A percentile compares a stretch with the other conserved stretches of the same genome.
Evolutionary conservation across 352 stramenopile species (phyloP).

Genomic region (Paralagenidium karlingii): DNA sequence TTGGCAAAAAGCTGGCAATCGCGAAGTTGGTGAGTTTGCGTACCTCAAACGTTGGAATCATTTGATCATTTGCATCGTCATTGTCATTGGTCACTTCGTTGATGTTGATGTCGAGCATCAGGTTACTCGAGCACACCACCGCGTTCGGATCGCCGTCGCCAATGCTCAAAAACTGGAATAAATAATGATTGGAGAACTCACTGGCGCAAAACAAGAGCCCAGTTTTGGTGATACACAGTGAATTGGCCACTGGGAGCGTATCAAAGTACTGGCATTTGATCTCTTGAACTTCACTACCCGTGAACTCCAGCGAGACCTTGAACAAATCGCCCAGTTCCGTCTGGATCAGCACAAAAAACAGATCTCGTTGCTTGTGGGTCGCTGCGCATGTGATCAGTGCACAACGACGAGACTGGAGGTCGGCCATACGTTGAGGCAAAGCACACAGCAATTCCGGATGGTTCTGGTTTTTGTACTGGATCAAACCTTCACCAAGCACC

Average conservation of each 20-base stretch:
- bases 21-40: conserved; percentile 84
- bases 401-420: no score
- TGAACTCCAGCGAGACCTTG: conserved; percentile 92
- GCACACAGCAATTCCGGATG: conserved; percentile 64
- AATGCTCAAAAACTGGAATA: conserved; percentile 97
- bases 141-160: conserved; percentile 85
- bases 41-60: conserved; percentile 49
- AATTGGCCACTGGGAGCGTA: conserved; percentile 88
- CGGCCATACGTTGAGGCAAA: conserved; percentile 45
- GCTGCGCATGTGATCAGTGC: conserved; percentile 89
- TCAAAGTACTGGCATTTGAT: conserved; percentile 94
- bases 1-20: conserved; percentile 68
- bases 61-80: neutral
- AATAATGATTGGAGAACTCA: conserved; percentile 96
- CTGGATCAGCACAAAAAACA: conserved; percentile 98
- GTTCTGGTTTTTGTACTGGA: conserved; percentile 96
- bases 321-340: conserved; percentile 98
- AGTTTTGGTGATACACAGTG: conserved; percentile 96
- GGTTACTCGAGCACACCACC: conserved; percentile 34
- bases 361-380: conserved; percentile 89
- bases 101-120: conserved; percentile 47
- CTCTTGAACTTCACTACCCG: conserved; percentile 64
- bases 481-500: conserved; percentile 92
- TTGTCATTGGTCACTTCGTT: conserved; percentile 26
- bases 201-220: conserved; percentile 94